phyloP scores from a whole-genome alignment of 2,329 filamentous ascomycete genomes.

The Whalleya microplaca region DNA sequence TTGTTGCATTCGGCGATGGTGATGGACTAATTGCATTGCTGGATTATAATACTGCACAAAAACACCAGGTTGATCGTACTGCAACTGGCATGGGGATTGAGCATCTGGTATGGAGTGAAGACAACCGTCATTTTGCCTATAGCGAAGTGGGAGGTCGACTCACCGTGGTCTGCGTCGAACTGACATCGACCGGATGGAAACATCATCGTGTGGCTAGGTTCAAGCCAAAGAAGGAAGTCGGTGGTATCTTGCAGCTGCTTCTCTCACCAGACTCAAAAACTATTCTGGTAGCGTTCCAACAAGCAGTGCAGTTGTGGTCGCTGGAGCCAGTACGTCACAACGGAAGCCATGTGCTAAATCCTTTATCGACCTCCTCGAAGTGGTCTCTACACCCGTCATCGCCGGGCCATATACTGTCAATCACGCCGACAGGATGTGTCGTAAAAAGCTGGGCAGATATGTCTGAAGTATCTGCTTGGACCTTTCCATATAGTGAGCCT shows the following conservation, averaged over 20 bases:
- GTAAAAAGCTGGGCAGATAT: neutral
- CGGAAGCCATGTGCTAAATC: neutral
- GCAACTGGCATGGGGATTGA: conserved; percentile 4
- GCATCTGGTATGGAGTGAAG: conserved; percentile 13
- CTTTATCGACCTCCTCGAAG: neutral
- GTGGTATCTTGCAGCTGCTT: conserved; percentile 1
- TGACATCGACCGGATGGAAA: conserved; percentile 3
- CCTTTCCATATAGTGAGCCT: neutral
- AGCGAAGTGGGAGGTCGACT: neutral
- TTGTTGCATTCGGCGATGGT: conserved; percentile 14
- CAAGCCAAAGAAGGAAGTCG: neutral
- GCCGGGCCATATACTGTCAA: neutral
- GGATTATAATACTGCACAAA: conserved; percentile 5
- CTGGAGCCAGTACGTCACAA: neutral
- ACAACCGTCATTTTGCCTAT: conserved; percentile 15
- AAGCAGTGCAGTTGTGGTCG: neutral
- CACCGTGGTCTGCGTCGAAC: neutral
- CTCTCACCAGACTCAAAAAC: neutral
- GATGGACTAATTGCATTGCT: conserved; percentile 20
- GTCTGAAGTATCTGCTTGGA: neutral
- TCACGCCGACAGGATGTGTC: neutral
- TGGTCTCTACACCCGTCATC: neutral
- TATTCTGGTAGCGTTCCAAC: neutral
- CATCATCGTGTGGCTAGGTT: neutral
- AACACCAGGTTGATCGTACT: conserved; percentile 13